These are phyloP conservation scores for Paecilomyces fulvus DNA, from an alignment of 2,329 filamentous ascomycete species.

Conservation along the genomic window DNA sequence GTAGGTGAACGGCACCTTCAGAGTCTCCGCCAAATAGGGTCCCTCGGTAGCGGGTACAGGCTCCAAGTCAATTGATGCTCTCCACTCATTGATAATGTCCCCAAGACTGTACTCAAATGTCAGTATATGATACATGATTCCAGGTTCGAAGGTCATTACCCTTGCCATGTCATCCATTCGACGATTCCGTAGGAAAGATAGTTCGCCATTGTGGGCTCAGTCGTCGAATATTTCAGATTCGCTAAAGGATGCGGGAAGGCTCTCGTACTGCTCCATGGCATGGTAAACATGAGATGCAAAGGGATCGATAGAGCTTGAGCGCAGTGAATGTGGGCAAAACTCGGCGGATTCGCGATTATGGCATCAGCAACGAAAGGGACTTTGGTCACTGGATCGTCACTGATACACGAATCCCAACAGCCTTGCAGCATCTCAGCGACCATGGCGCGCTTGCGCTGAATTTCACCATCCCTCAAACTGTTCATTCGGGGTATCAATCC, in stretches of 20 bases:
- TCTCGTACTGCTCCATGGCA: slow-evolving; percentile 36
- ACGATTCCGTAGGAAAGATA: slow-evolving; percentile 41
- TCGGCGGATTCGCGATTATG: no score
- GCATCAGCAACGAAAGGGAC: no score
- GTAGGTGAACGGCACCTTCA: no score
- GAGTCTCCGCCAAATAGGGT: no score
- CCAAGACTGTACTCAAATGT: slow-evolving; percentile 22
- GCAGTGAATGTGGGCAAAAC: no score
- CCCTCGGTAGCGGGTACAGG: no score
- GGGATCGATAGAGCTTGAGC: slow-evolving; percentile 30
- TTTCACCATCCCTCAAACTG: neutral
- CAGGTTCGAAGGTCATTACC: neutral
- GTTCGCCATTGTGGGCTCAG: slow-evolving; percentile 28
- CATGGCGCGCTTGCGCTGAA: neutral
- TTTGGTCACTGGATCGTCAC: slow-evolving; percentile 50
- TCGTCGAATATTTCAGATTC: slow-evolving; percentile 33
- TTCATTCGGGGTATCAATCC: slow-evolving; percentile 25
- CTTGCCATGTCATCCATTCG: slow-evolving; percentile 41
- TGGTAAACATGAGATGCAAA: slow-evolving; percentile 37
- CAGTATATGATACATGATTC: neutral
- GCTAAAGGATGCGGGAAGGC: slow-evolving; percentile 43
- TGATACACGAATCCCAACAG: slow-evolving; percentile 72
- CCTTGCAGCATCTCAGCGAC: slow-evolving; percentile 67
- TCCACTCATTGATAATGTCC: slow-evolving; percentile 40
- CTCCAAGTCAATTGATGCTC: no score